Percentiles rank a stretch among this genome's conserved stretches.
phyloP scores from a whole-genome alignment of 1,284 basidiomycete species.

The Vanrija sp. region DNA sequence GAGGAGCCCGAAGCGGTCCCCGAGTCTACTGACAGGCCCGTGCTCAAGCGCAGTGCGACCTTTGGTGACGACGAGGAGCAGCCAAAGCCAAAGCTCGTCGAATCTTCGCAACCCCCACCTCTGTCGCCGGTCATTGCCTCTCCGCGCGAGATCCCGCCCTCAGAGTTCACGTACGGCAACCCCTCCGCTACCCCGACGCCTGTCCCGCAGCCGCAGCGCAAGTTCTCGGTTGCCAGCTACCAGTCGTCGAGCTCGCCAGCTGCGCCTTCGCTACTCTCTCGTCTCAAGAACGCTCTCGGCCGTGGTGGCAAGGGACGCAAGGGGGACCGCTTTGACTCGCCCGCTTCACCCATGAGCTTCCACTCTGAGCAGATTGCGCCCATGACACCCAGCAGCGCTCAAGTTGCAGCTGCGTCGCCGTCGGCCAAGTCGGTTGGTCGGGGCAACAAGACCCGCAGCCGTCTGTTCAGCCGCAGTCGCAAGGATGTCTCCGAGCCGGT shows the following conservation, averaged over 20 bases:
- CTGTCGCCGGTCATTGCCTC: constrained; percentile 12
- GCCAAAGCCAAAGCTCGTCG: not conserved
- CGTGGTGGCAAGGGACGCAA: not conserved
- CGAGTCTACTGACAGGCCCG: constrained; percentile 2
- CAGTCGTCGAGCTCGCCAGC: not conserved
- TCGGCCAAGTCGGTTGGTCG: constrained; percentile 6
- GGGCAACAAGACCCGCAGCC: constrained; percentile 3
- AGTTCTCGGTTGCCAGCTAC: too few species aligned
- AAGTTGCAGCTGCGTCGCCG: not conserved
- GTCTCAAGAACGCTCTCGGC: constrained; percentile 12
- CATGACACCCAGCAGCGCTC: not conserved
- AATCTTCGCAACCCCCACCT: not conserved
- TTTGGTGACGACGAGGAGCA: constrained; percentile 18
- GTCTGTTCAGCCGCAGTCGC: constrained; percentile 5
- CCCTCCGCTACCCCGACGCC: not conserved
- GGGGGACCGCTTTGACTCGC: not conserved
- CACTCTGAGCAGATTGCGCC: constrained; percentile 10
- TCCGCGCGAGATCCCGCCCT: constrained; percentile 3
- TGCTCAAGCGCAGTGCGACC: constrained; percentile 15
- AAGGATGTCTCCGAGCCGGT: not conserved
- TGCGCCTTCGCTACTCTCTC: constrained; percentile 6
- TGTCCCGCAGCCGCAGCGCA: too few species aligned
- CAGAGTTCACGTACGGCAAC: not conserved
- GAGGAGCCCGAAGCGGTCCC: constrained; percentile 5
- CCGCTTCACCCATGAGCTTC: constrained; percentile 14